Base-by-base conservation (phyloP, 1,139 yeast species). In the Pichiaceae sp. region DNA sequence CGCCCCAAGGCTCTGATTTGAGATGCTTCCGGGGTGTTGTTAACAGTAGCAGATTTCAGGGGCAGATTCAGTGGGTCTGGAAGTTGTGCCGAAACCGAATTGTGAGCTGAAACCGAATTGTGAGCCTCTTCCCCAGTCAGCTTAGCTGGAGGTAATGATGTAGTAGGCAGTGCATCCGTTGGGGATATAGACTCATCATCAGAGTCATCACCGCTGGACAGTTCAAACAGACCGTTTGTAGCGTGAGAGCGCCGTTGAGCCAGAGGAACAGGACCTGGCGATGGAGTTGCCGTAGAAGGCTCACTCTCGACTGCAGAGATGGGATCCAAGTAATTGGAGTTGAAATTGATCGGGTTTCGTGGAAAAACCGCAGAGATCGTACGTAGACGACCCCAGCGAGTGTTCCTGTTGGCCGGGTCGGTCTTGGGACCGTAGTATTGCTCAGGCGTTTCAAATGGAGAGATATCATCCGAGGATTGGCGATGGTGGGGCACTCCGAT, bases 371-470 rank as follows among this genome's bases (percentile, higher is more conserved):
- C 68, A 4, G 75, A 69, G 53, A 65, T 59, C 1, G 87, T 76
- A 48, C 83, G 59, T 3, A 66, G 66, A 40, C 77, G 59, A 24
- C 67, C 70, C 28, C 42, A 50, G 38, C 54, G 62, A 11, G 71
- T 59, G 30, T 56, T 49, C 38, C 54, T 60, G 36, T 53, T 57
- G n/a, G 71, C 56, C 2, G 81, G 79, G 47, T 76, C 76, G 2
- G 78, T 74, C 16, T 58, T 60, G 2, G 81, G 77, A 3, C 87
- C 85, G 54, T 83, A 83, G 53, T 84, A 84, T 23, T 70, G 65
- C 40, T 82, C 91, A 0, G 93, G 73, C 14, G 64, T 61, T 15
- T 80, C 80, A 46, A 66, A 78, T 0, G 93, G 93, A 53, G 78
- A 82, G 1, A 44, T 15, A 11, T 68, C 76, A 25, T 60, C 65